Evolutionary conservation across 1,284 basidiomycete species (phyloP).

Genomic region (Naganishia liquefaciens): DNA sequence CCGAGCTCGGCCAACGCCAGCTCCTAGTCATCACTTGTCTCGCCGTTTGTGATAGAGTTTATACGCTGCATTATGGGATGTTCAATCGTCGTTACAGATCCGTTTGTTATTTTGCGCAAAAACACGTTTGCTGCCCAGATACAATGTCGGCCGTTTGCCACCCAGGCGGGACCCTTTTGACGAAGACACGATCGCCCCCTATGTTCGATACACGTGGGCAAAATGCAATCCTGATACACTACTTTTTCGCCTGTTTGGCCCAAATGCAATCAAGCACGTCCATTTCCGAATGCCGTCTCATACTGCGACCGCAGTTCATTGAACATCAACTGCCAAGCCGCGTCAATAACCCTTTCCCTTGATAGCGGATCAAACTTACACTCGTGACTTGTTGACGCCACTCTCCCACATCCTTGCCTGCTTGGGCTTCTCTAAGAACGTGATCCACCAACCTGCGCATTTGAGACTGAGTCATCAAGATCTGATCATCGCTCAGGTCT

Average conservation of each 20-base stretch:
- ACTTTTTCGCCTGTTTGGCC: not conserved
- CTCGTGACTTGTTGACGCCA: conserved; percentile 26
- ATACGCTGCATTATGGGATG: not conserved
- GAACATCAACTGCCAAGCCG: conserved; percentile 18
- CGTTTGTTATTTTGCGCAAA: not conserved
- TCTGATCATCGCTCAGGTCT: conserved; percentile 27
- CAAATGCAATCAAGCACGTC: conserved; percentile 1
- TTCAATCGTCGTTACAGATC: not conserved
- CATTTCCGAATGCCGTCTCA: conserved; percentile 19
- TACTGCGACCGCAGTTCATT: conserved; percentile 25
- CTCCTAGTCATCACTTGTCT: not conserved
- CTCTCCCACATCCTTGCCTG: conserved; percentile 15
- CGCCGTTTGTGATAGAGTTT: conserved; percentile 6
- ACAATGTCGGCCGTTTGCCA: not conserved
- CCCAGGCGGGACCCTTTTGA: too few species aligned
- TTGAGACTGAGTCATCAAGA: conserved; percentile 26
- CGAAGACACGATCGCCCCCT: too few species aligned
- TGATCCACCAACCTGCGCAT: conserved; percentile 27
- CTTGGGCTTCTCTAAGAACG: conserved; percentile 25
- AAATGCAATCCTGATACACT: not conserved
- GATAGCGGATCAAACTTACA: not conserved
- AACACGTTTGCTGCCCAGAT: conserved; percentile 3
- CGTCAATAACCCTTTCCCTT: not conserved
- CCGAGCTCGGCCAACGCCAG: conserved; percentile 4
- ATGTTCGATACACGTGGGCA: too few species aligned